Conservation (phyloP, 176 grass and related monocot genomes). For the Avena atlantica region DNA sequence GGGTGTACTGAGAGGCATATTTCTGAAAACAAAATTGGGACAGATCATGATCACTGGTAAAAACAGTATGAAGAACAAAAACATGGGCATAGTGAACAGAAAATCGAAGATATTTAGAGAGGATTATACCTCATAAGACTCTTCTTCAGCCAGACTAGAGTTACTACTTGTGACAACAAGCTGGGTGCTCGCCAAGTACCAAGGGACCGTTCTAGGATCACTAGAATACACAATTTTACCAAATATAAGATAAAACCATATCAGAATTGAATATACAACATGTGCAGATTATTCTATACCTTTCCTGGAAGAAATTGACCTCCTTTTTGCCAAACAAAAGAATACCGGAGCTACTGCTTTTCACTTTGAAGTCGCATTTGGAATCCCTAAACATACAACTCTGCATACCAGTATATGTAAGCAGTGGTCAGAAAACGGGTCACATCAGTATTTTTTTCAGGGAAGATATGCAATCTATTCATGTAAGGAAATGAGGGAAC, state of each 20-base stretch:
- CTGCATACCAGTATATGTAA: conserved; percentile 9
- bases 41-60: not conserved
- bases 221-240: not conserved
- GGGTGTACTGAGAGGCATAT: not conserved
- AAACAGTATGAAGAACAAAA: conserved; percentile 4
- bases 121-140: not conserved
- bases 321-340: not conserved
- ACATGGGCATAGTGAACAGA: not conserved
- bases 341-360: not conserved
- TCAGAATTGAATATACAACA: not conserved
- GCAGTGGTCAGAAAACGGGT: not conserved
- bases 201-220: not conserved
- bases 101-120: not conserved
- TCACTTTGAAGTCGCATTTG: conserved; percentile 14
- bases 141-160: not conserved
- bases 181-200: not conserved
- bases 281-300: not conserved
- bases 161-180: not conserved
- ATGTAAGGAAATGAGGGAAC: not conserved
- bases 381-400: conserved; percentile 27
- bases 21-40: not conserved
- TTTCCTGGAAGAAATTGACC: not conserved
- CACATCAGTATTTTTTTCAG: not conserved
- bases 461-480: conserved; percentile 3
- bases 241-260: not conserved